These are phyloP conservation scores for Protomyces macrosporus DNA, from an alignment of 1,139 yeast genomes.

Conservation along the genomic window DNA sequence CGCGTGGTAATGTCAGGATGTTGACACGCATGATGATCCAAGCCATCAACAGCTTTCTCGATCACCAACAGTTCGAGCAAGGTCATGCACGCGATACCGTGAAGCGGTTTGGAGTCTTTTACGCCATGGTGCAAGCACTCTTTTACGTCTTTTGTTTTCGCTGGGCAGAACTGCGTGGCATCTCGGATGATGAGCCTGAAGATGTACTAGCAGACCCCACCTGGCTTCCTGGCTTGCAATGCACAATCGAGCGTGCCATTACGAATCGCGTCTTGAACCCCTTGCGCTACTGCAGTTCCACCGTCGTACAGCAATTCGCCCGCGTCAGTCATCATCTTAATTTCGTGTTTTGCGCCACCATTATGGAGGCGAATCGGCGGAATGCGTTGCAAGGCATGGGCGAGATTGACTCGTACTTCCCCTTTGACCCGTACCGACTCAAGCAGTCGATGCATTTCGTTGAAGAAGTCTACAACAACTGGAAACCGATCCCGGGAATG, in stretches of 20 bases:
- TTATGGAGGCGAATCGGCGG: conserved; percentile 82
- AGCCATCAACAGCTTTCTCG: conserved; percentile 76
- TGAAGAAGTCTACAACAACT: conserved; percentile 63
- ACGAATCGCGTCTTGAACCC: conserved; percentile 82
- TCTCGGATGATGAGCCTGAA: conserved; percentile 36
- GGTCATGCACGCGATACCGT: conserved; percentile 42
- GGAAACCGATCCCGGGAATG: conserved; percentile 64
- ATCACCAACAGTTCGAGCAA: conserved; percentile 78
- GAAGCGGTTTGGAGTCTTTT: conserved; percentile 70
- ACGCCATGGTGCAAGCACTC: conserved; percentile 88
- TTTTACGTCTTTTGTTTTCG: conserved; percentile 89
- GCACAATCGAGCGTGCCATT: conserved; percentile 75
- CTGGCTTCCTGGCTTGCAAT: conserved; percentile 81
- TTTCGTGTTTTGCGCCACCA: conserved; percentile 87
- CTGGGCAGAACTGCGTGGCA: conserved; percentile 53
- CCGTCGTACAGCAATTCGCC: conserved; percentile 90
- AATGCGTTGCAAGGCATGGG: conserved; percentile 39
- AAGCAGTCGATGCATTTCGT: conserved; percentile 55
- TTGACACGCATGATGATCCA: conserved; percentile 72
- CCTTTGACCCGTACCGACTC: conserved; percentile 85
- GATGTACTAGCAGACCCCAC: conserved; percentile 33
- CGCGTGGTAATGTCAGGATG: conserved; percentile 67
- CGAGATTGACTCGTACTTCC: conserved; percentile 55
- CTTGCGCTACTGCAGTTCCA: conserved; percentile 83
- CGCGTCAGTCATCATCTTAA: conserved; percentile 84